Conservation (phyloP, 805 yeast species). For the Babjeviella inositovora region DNA sequence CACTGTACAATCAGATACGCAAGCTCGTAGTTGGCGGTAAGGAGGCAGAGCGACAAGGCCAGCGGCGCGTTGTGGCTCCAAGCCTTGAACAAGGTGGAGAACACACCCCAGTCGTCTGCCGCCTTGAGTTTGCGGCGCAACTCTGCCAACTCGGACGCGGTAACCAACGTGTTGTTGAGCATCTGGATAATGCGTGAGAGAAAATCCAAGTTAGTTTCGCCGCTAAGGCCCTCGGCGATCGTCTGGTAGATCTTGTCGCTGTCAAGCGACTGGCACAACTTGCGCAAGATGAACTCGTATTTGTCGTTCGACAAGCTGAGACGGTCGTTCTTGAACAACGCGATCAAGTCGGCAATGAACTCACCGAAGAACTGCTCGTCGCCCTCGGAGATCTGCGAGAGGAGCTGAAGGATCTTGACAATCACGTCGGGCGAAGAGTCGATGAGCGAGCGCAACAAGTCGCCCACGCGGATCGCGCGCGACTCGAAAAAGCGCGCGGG, state of each 20-base stretch:
- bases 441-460: too few relatives aligned
- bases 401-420: constrained; percentile 49
- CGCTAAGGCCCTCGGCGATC: constrained; percentile 52
- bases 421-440: too few relatives aligned
- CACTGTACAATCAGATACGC: constrained; percentile 71
- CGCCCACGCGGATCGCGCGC: too few relatives aligned
- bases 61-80: constrained; percentile 93
- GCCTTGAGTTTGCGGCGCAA: constrained; percentile 47
- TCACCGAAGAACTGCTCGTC: constrained; percentile 63
- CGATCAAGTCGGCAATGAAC: constrained; percentile 58
- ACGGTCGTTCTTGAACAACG: constrained; percentile 54
- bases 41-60: constrained; percentile 65
- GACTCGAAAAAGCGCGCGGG: constrained; percentile 38
- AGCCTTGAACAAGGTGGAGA: constrained; percentile 63
- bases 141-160: constrained; percentile 64
- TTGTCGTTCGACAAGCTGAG: constrained; percentile 42
- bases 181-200: constrained; percentile 74
- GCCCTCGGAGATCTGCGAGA: constrained; percentile 62
- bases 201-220: constrained; percentile 49
- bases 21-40: constrained; percentile 79
- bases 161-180: constrained; percentile 68
- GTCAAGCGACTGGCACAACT: constrained; percentile 65
- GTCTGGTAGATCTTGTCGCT: constrained; percentile 76
- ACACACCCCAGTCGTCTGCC: constrained; percentile 47
- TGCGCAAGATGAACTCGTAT: constrained; percentile 74